These are phyloP conservation scores for Brassica incana DNA, from an alignment of 345 rosid genomes.

Conservation along the genomic window DNA sequence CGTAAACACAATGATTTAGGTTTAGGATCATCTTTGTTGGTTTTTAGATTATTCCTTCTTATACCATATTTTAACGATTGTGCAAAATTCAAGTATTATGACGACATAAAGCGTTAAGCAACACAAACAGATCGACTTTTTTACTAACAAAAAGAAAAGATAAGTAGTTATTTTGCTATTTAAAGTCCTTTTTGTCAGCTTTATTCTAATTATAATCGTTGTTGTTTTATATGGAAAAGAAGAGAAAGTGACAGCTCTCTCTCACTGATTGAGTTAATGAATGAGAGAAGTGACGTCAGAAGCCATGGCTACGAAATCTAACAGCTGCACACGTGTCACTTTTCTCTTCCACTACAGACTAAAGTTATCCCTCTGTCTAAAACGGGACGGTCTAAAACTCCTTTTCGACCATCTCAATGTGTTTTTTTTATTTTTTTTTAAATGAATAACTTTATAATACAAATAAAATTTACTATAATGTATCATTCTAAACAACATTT, in stretches of 20 bases:
- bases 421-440: not conserved
- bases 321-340: slow-evolving; percentile 12
- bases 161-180: not conserved
- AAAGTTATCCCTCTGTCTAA: not conserved
- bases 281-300: slow-evolving; percentile 15
- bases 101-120: slow-evolving; percentile 6
- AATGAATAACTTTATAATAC: not conserved
- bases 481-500: no score
- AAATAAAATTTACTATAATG: not conserved
- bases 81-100: not conserved
- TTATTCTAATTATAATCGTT: not conserved
- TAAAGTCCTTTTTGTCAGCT: not conserved
- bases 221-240: slow-evolving; percentile 17
- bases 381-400: not conserved
- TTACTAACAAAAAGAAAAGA: not conserved
- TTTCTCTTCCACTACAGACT: not conserved
- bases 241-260: slow-evolving; percentile 30
- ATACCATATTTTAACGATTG: not conserved
- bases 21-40: not conserved
- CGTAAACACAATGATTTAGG: slow-evolving; percentile 12
- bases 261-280: slow-evolving; percentile 21
- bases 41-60: not conserved
- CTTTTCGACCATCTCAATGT: not conserved
- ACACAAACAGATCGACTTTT: not conserved
- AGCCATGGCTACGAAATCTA: slow-evolving; percentile 6